Evolutionary conservation across 192 early-diverging fungal genomes (phyloP).

Genomic region (Podila verticillata): DNA sequence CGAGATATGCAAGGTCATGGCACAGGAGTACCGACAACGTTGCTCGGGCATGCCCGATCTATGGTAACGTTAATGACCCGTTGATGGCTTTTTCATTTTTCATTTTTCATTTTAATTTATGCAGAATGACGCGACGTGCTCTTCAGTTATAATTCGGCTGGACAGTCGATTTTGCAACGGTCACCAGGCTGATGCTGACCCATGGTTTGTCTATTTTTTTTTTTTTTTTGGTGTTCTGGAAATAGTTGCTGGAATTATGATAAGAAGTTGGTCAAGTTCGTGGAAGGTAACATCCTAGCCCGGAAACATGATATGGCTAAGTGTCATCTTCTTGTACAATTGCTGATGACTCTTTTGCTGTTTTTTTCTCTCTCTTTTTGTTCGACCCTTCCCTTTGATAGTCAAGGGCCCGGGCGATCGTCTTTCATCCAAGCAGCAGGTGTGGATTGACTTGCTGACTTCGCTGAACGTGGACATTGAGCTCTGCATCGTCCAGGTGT

Average conservation of each 20-base stretch:
- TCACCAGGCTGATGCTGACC: not conserved
- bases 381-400: conserved; percentile 1
- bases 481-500: conserved; percentile 66
- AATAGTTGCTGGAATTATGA: conserved; percentile 69
- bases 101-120: not conserved
- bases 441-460: conserved; percentile 74
- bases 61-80: conserved; percentile 50
- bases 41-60: conserved; percentile 76
- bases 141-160: too few relatives aligned
- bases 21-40: conserved; percentile 70
- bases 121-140: not conserved
- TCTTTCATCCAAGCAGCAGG: conserved; percentile 69
- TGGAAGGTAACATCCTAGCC: conserved; percentile 55
- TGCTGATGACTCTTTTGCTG: not conserved
- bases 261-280: conserved; percentile 65
- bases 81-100: not conserved
- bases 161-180: too few relatives aligned
- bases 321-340: not conserved
- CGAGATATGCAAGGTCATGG: conserved; percentile 67
- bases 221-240: not conserved
- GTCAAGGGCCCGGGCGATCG: conserved; percentile 78
- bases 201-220: not conserved
- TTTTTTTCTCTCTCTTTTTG: too few relatives aligned
- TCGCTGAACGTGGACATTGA: conserved; percentile 65
- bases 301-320: not conserved